Conservation (phyloP, 2,329 filamentous ascomycete species). For the Colletotrichum somersetense region DNA sequence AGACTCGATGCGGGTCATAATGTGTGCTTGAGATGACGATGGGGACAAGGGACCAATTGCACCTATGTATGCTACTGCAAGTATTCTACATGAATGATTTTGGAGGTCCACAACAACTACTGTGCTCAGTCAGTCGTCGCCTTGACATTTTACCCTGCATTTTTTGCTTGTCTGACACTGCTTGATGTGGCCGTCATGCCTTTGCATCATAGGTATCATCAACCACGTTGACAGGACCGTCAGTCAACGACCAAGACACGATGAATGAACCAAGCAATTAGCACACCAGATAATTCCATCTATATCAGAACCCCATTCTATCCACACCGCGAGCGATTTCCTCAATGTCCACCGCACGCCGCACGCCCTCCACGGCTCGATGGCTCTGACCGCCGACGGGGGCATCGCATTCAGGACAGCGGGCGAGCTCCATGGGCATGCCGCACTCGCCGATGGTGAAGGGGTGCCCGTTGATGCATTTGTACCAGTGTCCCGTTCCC, state of each 20-base stretch:
- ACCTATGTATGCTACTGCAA: slow-evolving; percentile 37
- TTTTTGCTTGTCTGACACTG: background rate
- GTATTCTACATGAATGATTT: slow-evolving; percentile 39
- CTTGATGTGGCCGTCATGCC: background rate
- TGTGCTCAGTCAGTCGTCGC: background rate
- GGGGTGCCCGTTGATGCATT: slow-evolving; percentile 67
- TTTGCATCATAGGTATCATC: background rate
- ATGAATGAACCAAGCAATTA: background rate
- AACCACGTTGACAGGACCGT: background rate
- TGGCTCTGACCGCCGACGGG: slow-evolving; percentile 69
- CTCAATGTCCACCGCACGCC: slow-evolving; percentile 63
- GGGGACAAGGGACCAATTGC: slow-evolving; percentile 36
- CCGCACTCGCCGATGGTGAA: slow-evolving; percentile 77
- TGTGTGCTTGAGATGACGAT: slow-evolving; percentile 33
- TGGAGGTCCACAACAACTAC: slow-evolving; percentile 27
- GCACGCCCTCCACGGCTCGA: slow-evolving; percentile 63
- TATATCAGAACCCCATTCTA: slow-evolving; percentile 2
- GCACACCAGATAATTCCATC: background rate
- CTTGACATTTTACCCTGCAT: background rate
- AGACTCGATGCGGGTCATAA: slow-evolving; percentile 24
- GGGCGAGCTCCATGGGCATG: slow-evolving; percentile 71
- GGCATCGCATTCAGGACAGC: slow-evolving; percentile 73
- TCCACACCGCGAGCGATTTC: slow-evolving; percentile 37
- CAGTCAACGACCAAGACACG: background rate
- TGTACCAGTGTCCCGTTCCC: slow-evolving; percentile 73